Base-by-base conservation (phyloP, 2,329 filamentous ascomycete species). In the Aspergillus sp. region DNA sequence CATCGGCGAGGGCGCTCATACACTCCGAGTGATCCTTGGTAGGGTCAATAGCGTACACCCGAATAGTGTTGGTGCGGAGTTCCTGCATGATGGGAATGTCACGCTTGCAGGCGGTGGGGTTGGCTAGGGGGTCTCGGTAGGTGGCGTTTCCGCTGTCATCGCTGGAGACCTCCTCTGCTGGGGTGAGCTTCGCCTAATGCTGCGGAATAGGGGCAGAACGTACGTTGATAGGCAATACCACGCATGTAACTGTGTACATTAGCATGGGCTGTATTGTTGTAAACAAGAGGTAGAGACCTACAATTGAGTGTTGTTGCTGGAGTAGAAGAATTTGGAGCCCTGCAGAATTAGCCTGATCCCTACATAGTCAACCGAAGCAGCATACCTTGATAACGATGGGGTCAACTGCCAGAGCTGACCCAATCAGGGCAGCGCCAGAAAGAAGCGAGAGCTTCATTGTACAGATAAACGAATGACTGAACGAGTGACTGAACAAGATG, bases 21-120 rank as follows among this genome's bases (percentile, higher is more conserved):
- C 91, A 96, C 33, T 75, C 77, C 42, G 77, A 75, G 75, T 97
- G 90, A 73, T 94, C 78, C 56, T 78, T 70, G 6, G 76, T 80
- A 20, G 90, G 85, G 72, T 96, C 81, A 63, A 96, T 82, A 62
- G 89, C 88, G 69, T 96, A 96, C 43, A 91, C 89, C 68, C 91
- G 89, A 68, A 97, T 91, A 59, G 83, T 82, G 74, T 97, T 97
- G 69, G 89, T 95, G 53, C 82, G 78, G 52, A 95, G 80, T 68
- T 88, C 76, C 66, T 80, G 67, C 57, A 97, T 77, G 57, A 85
- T 79, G 42, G 88, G 88, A 41, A 97, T 79, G 67, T 97, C 91
- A 57, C 90, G 86, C 66, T 79, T 79, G 79, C 91, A 96, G 54
- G 74, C 69, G 22, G 74, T 70, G 47, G 72, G 71, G 64, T 94